Evolutionary conservation across 768 basidiomycete species (phyloP).

Genomic region (Grammothele lineata): DNA sequence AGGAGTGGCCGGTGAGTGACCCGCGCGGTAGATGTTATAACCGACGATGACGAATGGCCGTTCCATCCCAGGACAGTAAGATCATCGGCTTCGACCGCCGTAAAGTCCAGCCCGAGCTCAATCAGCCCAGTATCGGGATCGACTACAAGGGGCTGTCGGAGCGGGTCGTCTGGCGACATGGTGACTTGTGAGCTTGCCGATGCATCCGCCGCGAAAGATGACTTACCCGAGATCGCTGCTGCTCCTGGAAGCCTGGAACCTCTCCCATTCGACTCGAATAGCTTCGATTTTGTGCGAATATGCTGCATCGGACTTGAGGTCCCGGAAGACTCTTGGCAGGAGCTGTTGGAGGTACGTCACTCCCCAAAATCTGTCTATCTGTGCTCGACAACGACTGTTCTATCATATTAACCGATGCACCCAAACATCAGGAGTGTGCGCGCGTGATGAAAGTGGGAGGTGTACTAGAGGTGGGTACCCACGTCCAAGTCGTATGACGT

Average conservation of each 20-base stretch:
- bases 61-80: slow-evolving; percentile 35
- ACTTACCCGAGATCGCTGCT: background rate
- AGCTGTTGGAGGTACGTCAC: slow-evolving; percentile 51
- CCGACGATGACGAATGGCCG: background rate
- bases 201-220: background rate
- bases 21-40: background rate
- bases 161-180: slow-evolving; percentile 63
- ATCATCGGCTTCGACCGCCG: slow-evolving; percentile 60
- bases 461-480: slow-evolving; percentile 52
- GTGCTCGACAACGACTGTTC: too few species aligned
- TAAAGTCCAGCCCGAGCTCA: slow-evolving; percentile 49
- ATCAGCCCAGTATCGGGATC: slow-evolving; percentile 25
- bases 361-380: background rate
- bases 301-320: slow-evolving; percentile 61
- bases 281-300: slow-evolving; percentile 67
- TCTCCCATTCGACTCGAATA: slow-evolving; percentile 51
- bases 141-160: slow-evolving; percentile 33
- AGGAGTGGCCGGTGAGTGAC: slow-evolving; percentile 54
- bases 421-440: slow-evolving; percentile 49
- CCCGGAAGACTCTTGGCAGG: slow-evolving; percentile 75
- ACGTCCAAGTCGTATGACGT: background rate
- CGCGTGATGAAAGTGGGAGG: slow-evolving; percentile 63
- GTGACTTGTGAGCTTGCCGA: slow-evolving; percentile 49
- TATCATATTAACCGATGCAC: too few species aligned
- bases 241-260: slow-evolving; percentile 49